Evolutionary conservation across 371 early-diverging fungal species (phyloP), one percentile per base, ranked within the genome.

Genomic region (Basidiobolus meristosporus): DNA sequence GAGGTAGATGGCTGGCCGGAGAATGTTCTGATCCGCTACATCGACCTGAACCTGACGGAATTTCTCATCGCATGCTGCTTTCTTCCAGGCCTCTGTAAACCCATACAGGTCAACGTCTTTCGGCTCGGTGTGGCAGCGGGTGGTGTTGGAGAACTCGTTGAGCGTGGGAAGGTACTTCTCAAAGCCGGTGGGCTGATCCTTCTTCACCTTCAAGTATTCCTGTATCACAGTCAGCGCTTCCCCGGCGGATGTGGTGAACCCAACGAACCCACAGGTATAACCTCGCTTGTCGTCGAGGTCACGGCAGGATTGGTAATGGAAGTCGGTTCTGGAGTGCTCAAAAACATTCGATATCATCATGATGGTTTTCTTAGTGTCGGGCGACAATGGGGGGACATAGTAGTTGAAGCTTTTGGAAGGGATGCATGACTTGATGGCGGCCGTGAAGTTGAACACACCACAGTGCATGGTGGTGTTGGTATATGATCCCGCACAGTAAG

Each of bases 221-320:
- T 51, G 28, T 16, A 60, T 40, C 7, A 62, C 54, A 12, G 42
- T 22, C 45, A 55, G 51, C 6, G 52, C 62, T 26, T 62, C 62
- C 7, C 39, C 45, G 1, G 62, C 59, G 16, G 44, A 52, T 0
- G 63, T 55, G 19, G 54, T 54, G 48, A 60, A 63, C 0, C 63
- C 63, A 14, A 57, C 53, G 20, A 52, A 45, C 7, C 64, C 64
- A 6, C 43, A 40, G 6, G 63, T 61, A 21, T 40, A 53, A 5
- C 63, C 60, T 9, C 64, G 45, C 7, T 61, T 61, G 29, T 63
- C 65, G 1, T 46, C 9, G 3, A 60, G 50, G 32, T 63, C 26
- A 23, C 54, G 48, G 43, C 64, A 64, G 36, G 59, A 62, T 21
- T 62, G 62, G 31, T 54, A 64, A 38, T 52, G 37, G 53, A 57